These are phyloP conservation scores for Rhodotorula sp. DNA, from an alignment of 1,284 basidiomycete species.

Conservation along the genomic window DNA sequence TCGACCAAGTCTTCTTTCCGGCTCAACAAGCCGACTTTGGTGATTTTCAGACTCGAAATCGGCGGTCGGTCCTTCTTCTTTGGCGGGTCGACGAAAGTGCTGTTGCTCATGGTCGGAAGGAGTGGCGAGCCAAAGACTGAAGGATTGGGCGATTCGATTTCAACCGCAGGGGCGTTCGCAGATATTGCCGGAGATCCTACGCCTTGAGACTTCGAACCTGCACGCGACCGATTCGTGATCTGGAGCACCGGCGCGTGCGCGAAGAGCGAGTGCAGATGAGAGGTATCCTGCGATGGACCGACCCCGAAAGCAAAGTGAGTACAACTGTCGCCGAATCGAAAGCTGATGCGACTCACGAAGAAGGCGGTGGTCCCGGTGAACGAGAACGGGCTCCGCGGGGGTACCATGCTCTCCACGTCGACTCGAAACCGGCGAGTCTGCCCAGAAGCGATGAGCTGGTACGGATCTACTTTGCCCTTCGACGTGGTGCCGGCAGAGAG, in stretches of 20 bases:
- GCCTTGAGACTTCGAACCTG: slow-evolving; percentile 7
- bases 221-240: slow-evolving; percentile 21
- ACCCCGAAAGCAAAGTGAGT: no score
- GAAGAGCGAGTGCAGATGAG: slow-evolving; percentile 66
- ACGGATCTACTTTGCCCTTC: slow-evolving; percentile 75
- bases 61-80: slow-evolving; percentile 16
- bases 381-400: slow-evolving; percentile 62
- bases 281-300: slow-evolving; percentile 28
- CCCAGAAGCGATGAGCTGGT: slow-evolving; percentile 79
- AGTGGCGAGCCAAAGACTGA: slow-evolving; percentile 29
- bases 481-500: slow-evolving; percentile 49
- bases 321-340: background rate
- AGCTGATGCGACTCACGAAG: slow-evolving; percentile 52
- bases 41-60: slow-evolving; percentile 62
- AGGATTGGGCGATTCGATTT: background rate
- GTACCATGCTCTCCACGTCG: slow-evolving; percentile 65
- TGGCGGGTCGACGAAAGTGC: slow-evolving; percentile 26
- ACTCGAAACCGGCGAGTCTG: slow-evolving; percentile 71
- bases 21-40: slow-evolving; percentile 75
- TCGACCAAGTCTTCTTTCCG: slow-evolving; percentile 79
- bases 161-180: background rate
- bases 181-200: background rate
- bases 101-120: slow-evolving; percentile 19
- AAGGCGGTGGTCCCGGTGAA: slow-evolving; percentile 68
- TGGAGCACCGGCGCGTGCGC: slow-evolving; percentile 65